Evolutionary conservation across 495 filamentous ascomycete genomes (phyloP).

Genomic region (Pseudotulostoma volvatum): DNA sequence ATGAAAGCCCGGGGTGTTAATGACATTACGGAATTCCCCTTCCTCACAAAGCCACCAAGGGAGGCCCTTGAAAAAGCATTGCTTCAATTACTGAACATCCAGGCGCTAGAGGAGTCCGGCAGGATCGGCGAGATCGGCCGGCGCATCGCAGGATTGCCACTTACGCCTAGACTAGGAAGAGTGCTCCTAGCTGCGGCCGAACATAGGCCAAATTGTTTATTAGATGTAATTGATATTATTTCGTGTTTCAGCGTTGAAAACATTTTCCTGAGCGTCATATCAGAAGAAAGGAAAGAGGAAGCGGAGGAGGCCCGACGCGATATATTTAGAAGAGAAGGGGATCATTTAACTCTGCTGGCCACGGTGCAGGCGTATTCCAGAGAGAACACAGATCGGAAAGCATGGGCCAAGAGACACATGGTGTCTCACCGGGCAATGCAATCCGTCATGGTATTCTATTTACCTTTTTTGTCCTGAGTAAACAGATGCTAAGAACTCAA

Average conservation of each 20-base stretch:
- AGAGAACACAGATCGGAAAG: constrained; percentile 54
- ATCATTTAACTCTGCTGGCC: constrained; percentile 72
- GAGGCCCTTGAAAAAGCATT: constrained; percentile 73
- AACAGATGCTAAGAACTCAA: neutral
- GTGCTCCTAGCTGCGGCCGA: constrained; percentile 68
- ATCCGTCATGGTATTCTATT: constrained; percentile 51
- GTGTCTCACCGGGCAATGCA: constrained; percentile 75
- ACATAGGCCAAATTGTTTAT: constrained; percentile 48
- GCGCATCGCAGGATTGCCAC: constrained; percentile 66
- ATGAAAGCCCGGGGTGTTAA: constrained; percentile 87
- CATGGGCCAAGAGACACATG: constrained; percentile 63
- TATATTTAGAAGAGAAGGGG: constrained; percentile 67
- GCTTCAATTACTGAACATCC: constrained; percentile 59
- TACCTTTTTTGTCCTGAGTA: constrained; percentile 14
- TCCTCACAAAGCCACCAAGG: constrained; percentile 64
- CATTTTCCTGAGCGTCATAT: constrained; percentile 63
- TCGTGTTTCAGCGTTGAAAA: constrained; percentile 77
- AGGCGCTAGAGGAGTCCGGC: constrained; percentile 57
- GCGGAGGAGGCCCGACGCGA: constrained; percentile 56
- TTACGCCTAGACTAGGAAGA: constrained; percentile 66
- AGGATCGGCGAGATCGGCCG: constrained; percentile 55
- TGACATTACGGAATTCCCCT: constrained; percentile 68
- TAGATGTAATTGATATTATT: constrained; percentile 83
- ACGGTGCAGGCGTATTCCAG: constrained; percentile 68
- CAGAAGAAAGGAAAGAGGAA: constrained; percentile 67